Evolutionary conservation across 208 protist species (phyloP).

Genomic region (Porcisia hertigi): DNA sequence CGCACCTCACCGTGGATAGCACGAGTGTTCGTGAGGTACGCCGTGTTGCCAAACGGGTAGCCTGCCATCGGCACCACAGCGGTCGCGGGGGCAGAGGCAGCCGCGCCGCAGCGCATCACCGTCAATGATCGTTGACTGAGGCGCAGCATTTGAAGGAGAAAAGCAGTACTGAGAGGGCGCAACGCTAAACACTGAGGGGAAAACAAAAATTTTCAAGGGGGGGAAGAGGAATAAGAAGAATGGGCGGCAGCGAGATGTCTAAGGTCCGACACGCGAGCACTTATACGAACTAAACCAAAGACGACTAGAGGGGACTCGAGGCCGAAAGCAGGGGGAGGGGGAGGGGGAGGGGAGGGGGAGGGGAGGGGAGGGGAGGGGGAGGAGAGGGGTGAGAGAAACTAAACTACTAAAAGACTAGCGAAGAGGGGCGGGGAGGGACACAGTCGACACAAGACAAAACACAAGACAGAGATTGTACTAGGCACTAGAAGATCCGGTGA

Average conservation of each 20-base stretch:
- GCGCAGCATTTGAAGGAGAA: slow-evolving; percentile 1
- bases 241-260: not conserved
- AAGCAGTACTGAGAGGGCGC: not conserved
- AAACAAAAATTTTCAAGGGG: not conserved
- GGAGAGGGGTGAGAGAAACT: not conserved
- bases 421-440: no score
- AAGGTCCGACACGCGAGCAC: no score
- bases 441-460: no score
- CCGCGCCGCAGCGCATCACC: not conserved
- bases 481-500: no score
- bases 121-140: not conserved
- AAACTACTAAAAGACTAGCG: no score
- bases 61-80: not conserved
- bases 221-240: not conserved
- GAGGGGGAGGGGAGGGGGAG: not conserved
- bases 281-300: not conserved
- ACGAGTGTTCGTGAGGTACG: slow-evolving; percentile 10
- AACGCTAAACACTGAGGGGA: not conserved
- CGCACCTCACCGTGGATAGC: slow-evolving; percentile 83
- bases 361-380: not conserved
- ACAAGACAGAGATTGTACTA: no score
- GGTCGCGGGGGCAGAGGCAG: not conserved
- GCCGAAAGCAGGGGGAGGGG: not conserved
- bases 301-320: slow-evolving; percentile 4
- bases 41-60: not conserved